phyloP scores from a whole-genome alignment of 306 rosid species.

The Pyrus bretschneideri region DNA sequence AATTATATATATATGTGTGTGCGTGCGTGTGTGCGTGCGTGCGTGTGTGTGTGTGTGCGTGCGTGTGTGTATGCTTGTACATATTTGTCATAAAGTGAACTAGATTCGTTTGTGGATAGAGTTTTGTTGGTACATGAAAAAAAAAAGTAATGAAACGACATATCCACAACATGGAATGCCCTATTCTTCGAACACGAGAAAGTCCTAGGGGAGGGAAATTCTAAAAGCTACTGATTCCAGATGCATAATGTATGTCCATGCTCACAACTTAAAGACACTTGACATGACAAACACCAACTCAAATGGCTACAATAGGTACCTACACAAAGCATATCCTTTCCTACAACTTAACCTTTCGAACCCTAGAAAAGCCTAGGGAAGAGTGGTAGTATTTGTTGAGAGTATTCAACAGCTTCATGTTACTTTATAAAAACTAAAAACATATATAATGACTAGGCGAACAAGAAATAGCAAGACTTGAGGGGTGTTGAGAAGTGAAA shows the following conservation, averaged over 20 bases:
- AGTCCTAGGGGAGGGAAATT: background rate
- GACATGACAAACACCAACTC: constrained; percentile 5
- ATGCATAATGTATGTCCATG: background rate
- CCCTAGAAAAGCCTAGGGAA: background rate
- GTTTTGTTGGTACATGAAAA: background rate
- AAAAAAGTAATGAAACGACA: background rate
- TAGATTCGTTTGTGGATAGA: background rate
- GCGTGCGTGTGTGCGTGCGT: too few relatives aligned
- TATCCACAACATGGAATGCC: background rate
- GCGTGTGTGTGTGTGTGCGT: too few relatives aligned
- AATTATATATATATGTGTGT: background rate
- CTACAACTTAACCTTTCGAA: background rate
- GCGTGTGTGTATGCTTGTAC: background rate
- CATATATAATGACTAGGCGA: background rate
- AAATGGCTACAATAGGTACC: background rate
- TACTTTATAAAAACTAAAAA: too few relatives aligned
- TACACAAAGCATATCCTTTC: background rate
- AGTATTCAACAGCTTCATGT: background rate
- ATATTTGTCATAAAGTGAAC: background rate
- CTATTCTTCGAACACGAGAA: background rate
- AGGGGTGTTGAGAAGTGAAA: background rate
- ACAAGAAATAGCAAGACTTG: background rate
- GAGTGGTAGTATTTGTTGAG: background rate
- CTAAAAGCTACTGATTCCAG: background rate
- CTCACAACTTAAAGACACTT: background rate